phyloP scores from a whole-genome alignment of 441 rosid species.

The Kokia cookei region DNA sequence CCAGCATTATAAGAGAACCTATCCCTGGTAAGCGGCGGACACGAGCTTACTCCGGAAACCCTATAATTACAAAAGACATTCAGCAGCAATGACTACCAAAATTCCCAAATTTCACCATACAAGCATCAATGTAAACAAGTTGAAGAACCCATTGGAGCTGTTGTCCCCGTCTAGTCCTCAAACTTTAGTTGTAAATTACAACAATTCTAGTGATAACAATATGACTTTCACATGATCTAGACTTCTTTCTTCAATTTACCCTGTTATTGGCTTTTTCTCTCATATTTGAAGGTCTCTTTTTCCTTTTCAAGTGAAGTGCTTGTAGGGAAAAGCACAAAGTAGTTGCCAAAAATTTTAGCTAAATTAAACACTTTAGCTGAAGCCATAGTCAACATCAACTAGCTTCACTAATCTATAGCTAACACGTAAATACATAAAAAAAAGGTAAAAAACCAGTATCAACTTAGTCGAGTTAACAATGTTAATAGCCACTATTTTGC shows the following conservation, averaged over 20 bases:
- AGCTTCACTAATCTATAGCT: not conserved
- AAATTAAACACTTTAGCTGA: not conserved
- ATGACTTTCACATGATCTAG: not conserved
- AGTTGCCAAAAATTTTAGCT: too few species aligned
- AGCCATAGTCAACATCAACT: not conserved
- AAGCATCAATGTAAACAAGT: not conserved
- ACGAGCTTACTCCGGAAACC: constrained; percentile 47
- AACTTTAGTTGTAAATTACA: not conserved
- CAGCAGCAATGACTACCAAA: not conserved
- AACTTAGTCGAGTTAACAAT: not conserved
- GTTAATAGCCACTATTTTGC: not conserved
- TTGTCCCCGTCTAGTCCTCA: not conserved
- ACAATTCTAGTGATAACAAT: not conserved
- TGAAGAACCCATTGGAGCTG: not conserved
- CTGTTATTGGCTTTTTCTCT: not conserved
- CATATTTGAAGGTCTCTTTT: not conserved
- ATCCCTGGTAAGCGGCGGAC: constrained; percentile 47
- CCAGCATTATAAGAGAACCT: constrained; percentile 26
- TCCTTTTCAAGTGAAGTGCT: not conserved
- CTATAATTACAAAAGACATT: constrained; percentile 24
- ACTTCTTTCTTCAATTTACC: not conserved
- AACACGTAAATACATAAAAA: not conserved
- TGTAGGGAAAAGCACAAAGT: not conserved
- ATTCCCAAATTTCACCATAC: not conserved
- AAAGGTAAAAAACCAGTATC: not conserved